Evolutionary conservation across 345 rosid genomes (phyloP).

Genomic region (Anacardium occidentale): DNA sequence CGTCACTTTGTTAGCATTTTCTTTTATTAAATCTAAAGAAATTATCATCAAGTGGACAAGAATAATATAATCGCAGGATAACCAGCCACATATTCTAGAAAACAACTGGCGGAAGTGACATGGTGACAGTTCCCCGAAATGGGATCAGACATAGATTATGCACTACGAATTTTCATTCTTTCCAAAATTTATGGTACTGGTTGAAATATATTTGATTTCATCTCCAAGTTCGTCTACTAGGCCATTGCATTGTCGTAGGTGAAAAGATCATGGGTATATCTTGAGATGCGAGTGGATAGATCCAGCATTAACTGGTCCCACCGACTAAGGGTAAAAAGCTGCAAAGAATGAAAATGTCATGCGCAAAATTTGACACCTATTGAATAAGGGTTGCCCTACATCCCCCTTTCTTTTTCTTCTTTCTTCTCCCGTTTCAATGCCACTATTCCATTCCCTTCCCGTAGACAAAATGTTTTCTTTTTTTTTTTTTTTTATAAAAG

Average conservation of each 20-base stretch:
- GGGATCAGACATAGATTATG: constrained; percentile 13
- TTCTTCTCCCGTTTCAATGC: too few species aligned
- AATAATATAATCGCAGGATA: constrained; percentile 23
- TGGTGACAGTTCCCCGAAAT: constrained; percentile 16
- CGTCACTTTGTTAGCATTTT: neutral
- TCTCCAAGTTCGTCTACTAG: neutral
- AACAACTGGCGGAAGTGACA: constrained; percentile 21
- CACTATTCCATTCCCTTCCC: too few species aligned
- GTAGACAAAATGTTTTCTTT: too few species aligned
- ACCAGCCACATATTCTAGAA: constrained; percentile 27
- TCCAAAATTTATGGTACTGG: neutral
- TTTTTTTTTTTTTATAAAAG: neutral
- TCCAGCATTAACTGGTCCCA: constrained; percentile 1
- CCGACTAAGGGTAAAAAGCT: neutral
- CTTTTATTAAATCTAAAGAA: neutral
- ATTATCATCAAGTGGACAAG: constrained; percentile 25
- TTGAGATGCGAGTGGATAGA: neutral
- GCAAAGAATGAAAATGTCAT: neutral
- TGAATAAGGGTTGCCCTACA: neutral
- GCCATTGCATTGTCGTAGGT: neutral
- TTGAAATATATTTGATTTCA: constrained; percentile 11
- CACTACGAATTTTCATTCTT: constrained; percentile 1
- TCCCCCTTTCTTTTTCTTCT: neutral
- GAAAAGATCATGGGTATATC: neutral
- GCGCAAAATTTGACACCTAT: neutral